These are phyloP conservation scores for Aspergillus piperis DNA, from an alignment of 2,329 filamentous ascomycete species.

Conservation along the genomic window DNA sequence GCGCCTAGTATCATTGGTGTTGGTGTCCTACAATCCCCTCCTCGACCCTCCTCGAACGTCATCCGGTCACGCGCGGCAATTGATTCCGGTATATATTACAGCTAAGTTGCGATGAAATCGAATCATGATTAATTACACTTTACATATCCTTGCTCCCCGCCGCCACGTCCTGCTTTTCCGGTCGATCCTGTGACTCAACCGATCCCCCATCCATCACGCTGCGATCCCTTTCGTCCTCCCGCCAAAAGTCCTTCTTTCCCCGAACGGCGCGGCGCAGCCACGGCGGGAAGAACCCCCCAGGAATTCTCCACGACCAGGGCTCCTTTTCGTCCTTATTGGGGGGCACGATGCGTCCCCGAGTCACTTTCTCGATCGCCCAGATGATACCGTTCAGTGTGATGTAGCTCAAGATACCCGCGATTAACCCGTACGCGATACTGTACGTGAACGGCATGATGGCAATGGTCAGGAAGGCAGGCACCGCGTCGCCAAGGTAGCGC, in stretches of 20 bases:
- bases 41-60: too few relatives aligned
- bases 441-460: constrained; percentile 88
- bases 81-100: not conserved
- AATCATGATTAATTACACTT: not conserved
- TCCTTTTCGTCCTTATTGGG: constrained; percentile 76
- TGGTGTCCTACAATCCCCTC: too few relatives aligned
- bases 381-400: constrained; percentile 71
- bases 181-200: not conserved
- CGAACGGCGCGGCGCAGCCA: constrained; percentile 66
- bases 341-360: constrained; percentile 70
- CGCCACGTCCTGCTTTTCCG: not conserved
- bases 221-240: constrained; percentile 32
- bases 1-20: too few relatives aligned
- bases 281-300: constrained; percentile 71
- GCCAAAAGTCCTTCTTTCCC: constrained; percentile 77
- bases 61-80: too few relatives aligned
- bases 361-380: constrained; percentile 67
- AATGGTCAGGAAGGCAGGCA: constrained; percentile 82
- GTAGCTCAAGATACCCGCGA: constrained; percentile 76
- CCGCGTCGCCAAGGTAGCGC: constrained; percentile 78
- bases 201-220: not conserved
- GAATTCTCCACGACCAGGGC: constrained; percentile 75
- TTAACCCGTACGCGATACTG: constrained; percentile 82
- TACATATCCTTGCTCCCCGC: not conserved
- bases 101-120: too few relatives aligned